Percentiles rank a stretch among this genome's conserved stretches.
Conservation (phyloP, 768 basidiomycete genomes). For the Suillus hirtellus region DNA sequence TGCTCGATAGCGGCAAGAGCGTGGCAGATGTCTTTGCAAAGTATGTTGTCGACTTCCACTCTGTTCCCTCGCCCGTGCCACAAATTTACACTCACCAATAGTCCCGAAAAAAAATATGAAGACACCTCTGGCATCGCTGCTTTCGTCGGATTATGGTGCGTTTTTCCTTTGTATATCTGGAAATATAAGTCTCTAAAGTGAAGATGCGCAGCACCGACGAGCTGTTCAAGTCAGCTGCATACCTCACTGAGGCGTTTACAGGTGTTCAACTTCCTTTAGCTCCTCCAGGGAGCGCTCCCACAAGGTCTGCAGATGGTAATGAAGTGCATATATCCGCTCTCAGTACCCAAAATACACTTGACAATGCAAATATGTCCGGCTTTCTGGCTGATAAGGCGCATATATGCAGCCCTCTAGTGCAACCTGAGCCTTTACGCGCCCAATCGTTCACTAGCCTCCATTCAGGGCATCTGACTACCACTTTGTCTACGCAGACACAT, state of each 20-base stretch:
- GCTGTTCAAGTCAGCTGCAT: conserved; percentile 73
- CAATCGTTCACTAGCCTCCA: not conserved
- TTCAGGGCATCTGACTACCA: not conserved
- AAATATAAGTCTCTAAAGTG: not conserved
- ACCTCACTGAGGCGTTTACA: conserved; percentile 67
- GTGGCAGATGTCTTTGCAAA: conserved; percentile 47
- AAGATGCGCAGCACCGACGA: conserved; percentile 60
- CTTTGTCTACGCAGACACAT: not conserved
- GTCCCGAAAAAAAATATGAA: conserved; percentile 50
- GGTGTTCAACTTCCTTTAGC: conserved; percentile 25
- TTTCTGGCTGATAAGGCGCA: not conserved
- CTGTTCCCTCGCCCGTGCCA: not conserved
- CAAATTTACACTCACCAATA: not conserved
- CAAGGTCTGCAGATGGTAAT: not conserved
- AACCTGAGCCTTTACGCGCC: not conserved
- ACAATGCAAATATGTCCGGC: not conserved
- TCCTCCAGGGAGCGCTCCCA: not conserved
- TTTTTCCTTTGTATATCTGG: conserved; percentile 5
- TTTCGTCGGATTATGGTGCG: conserved; percentile 59
- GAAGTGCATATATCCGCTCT: not conserved
- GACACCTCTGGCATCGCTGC: conserved; percentile 59
- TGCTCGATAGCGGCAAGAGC: conserved; percentile 67
- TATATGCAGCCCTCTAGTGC: not conserved
- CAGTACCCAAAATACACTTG: not conserved
- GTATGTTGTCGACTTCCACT: conserved; percentile 33